Conservation (phyloP, 495 filamentous ascomycete genomes). For the Lasiosphaeriaceae sp. region DNA sequence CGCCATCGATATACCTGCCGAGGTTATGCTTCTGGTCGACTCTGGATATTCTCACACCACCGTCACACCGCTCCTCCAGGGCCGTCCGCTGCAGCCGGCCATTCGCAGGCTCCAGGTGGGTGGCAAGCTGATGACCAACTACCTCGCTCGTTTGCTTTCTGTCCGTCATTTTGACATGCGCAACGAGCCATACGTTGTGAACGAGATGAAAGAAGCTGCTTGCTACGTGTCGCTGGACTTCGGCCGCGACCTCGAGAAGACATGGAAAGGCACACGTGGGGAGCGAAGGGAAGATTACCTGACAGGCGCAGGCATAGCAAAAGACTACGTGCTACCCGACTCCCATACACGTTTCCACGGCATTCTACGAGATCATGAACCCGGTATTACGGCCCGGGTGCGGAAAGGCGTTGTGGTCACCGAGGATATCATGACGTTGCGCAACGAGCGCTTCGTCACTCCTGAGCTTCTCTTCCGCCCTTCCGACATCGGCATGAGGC, state of each 20-base stretch:
- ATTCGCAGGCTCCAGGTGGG: constrained; percentile 87
- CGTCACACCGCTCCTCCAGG: constrained; percentile 80
- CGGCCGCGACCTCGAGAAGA: constrained; percentile 68
- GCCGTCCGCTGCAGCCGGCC: constrained; percentile 72
- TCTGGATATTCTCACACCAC: constrained; percentile 92
- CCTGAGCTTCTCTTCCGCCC: constrained; percentile 89
- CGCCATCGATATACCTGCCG: constrained; percentile 54
- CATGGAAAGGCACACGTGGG: constrained; percentile 74
- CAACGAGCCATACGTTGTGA: constrained; percentile 87
- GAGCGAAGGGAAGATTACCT: constrained; percentile 40
- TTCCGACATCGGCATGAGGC: constrained; percentile 78
- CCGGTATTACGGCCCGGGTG: constrained; percentile 49
- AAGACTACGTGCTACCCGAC: constrained; percentile 92
- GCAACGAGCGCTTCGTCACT: constrained; percentile 87
- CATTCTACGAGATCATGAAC: constrained; percentile 71
- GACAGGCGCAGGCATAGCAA: constrained; percentile 67
- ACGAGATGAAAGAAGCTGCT: constrained; percentile 88
- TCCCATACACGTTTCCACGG: constrained; percentile 75
- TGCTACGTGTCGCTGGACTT: constrained; percentile 85
- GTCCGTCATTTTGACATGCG: constrained; percentile 91
- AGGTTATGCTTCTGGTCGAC: constrained; percentile 84
- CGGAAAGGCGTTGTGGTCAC: constrained; percentile 57
- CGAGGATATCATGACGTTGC: constrained; percentile 81
- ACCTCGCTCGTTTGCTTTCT: constrained; percentile 84
- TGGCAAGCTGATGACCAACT: constrained; percentile 92